Evolutionary conservation across 495 filamentous ascomycete genomes (phyloP), one percentile per base, ranked within the genome.

Genomic region (Polyplosphaeria fusca): DNA sequence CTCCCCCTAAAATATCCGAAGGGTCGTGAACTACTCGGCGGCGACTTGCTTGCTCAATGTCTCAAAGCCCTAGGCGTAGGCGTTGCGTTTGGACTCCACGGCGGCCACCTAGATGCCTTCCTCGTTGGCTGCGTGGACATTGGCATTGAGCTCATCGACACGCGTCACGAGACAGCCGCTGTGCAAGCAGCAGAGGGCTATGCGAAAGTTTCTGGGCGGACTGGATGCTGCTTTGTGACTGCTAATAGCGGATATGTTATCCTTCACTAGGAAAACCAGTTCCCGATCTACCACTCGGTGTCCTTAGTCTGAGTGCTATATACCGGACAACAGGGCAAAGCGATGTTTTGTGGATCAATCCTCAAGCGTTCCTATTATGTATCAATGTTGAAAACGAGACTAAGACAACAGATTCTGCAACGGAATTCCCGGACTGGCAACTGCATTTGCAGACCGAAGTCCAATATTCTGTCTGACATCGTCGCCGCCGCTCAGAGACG

Each of bases 71-170:
- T 68, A 1, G 66, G 63, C n/a, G 58, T 61, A 11, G 43, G 47
- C 11, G 66, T 68, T 0, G 63, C 66, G 4, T 68, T 68, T 55
- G 66, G 66, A 11, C 51, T 66, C 19, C 66, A 68, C 43, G 66
- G 66, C 14, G 63, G 66, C 37, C 63, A 68, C 50, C 57, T 64
- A 2, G 63, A 68, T 59, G 60, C 63, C 22, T 66, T 68, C 40
- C 43, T 68, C 14, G 55, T 66, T 46, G 66, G 63, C 14, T 66
- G 64, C 40, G 66, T 39, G n/a, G 59, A 59, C 24, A 35, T 47
- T n/a, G 66, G 60, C 20, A 67, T 68, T 20, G 53, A 64, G 24
- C 57, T 68, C 4, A 54, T 68, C 4, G 66, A 68, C 42, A 66
- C 55, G 4, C 16, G 66, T 19, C 66, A 68, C 58, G 63, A 68